Conservation (phyloP, 1,284 basidiomycete species). For the Anthracocystis panici-leucophaei region DNA sequence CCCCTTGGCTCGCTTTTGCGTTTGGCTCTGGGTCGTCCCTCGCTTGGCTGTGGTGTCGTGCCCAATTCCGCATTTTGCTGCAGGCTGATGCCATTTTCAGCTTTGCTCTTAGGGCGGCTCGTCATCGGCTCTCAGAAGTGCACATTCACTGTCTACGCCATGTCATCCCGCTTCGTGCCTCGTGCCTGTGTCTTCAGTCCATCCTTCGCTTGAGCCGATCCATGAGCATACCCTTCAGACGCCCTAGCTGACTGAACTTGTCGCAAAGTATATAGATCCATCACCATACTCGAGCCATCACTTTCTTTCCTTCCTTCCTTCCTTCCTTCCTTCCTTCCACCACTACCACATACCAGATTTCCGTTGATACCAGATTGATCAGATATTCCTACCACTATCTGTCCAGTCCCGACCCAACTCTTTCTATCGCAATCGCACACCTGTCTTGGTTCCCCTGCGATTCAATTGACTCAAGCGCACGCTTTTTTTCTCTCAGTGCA, state of each 20-base stretch:
- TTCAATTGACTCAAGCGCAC: constrained; percentile 2
- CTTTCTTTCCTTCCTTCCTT: not conserved
- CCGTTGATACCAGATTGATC: constrained; percentile 29
- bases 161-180: not conserved
- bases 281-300: not conserved
- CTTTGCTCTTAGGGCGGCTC: constrained; percentile 1
- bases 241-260: constrained; percentile 2
- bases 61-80: not conserved
- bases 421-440: constrained; percentile 24
- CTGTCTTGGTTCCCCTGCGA: constrained; percentile 53
- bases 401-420: constrained; percentile 14
- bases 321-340: not conserved
- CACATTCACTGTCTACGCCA: too few relatives aligned
- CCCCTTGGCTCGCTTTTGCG: not conserved
- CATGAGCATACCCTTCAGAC: not conserved
- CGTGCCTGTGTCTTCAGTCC: not conserved
- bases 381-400: constrained; percentile 46
- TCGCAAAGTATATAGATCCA: constrained; percentile 32
- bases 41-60: constrained; percentile 6
- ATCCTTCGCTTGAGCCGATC: constrained; percentile 2
- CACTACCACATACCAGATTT: constrained; percentile 38
- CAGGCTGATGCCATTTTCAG: constrained; percentile 21
- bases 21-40: constrained; percentile 2
- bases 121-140: constrained; percentile 7
- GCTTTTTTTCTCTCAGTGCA: not conserved